Evolutionary conservation across 176 grass and related monocot genomes (phyloP).

Genomic region (Hordeum marinum): DNA sequence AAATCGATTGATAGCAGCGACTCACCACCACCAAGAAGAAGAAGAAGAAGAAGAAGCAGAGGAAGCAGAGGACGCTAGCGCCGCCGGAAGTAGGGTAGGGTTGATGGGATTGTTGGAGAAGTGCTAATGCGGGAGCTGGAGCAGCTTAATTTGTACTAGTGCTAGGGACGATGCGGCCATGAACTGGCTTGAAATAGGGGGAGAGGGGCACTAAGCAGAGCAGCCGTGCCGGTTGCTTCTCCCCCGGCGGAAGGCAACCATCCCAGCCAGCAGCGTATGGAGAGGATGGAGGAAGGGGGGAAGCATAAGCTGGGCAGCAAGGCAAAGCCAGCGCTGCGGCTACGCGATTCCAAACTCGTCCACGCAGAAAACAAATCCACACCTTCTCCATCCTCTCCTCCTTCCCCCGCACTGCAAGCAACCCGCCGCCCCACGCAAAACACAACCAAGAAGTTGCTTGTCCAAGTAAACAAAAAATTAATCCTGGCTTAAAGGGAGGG

Average conservation of each 20-base stretch:
- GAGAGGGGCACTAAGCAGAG: background rate
- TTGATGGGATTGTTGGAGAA: background rate
- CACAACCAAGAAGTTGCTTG: background rate
- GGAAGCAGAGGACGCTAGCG: background rate
- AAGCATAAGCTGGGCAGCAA: conserved; percentile 2
- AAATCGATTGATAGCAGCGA: background rate
- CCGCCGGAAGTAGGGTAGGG: too few species aligned
- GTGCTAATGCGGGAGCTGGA: background rate
- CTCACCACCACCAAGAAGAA: background rate
- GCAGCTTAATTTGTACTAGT: background rate
- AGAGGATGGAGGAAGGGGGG: background rate
- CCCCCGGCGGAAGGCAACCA: conserved; percentile 5
- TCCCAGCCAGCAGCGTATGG: background rate
- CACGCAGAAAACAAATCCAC: background rate
- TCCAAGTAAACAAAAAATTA: background rate
- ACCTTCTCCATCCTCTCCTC: too few species aligned
- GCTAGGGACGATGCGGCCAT: background rate
- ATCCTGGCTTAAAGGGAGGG: background rate
- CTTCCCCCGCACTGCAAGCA: conserved; percentile 10
- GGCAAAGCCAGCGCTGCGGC: background rate
- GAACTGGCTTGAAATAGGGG: background rate
- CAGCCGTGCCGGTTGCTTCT: conserved; percentile 28
- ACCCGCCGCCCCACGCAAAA: conserved; percentile 2
- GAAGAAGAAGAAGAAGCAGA: background rate
- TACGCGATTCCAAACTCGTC: background rate